Evolutionary conservation across 2,329 filamentous ascomycete genomes (phyloP).

Genomic region (Chlorencoelia australis): DNA sequence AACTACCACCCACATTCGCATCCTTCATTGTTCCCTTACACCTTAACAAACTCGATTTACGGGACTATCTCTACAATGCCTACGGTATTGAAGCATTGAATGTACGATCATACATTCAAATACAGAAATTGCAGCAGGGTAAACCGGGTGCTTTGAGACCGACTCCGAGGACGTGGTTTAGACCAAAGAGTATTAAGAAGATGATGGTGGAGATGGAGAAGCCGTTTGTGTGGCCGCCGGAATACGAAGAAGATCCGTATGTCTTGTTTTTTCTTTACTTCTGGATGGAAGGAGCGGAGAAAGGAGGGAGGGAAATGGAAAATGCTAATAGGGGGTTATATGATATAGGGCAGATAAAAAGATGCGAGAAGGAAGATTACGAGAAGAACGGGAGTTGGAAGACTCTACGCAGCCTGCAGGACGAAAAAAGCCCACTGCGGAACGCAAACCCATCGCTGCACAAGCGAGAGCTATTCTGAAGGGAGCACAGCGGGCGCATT

Average conservation of each 20-base stretch:
- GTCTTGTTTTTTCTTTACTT: slow-evolving; percentile 22
- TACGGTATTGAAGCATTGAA: slow-evolving; percentile 66
- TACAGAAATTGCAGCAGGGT: slow-evolving; percentile 50
- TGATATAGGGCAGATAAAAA: not conserved
- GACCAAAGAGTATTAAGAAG: slow-evolving; percentile 68
- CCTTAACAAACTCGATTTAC: slow-evolving; percentile 93
- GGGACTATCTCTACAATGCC: slow-evolving; percentile 83
- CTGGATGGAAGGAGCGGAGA: not conserved
- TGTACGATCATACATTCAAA: slow-evolving; percentile 73
- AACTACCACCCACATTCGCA: slow-evolving; percentile 69
- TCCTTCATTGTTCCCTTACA: slow-evolving; percentile 83
- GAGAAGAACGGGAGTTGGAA: slow-evolving; percentile 16
- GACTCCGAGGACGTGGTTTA: slow-evolving; percentile 47
- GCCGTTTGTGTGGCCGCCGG: slow-evolving; percentile 81
- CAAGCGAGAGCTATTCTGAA: slow-evolving; percentile 54
- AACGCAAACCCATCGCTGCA: slow-evolving; percentile 38
- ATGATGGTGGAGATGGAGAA: slow-evolving; percentile 88
- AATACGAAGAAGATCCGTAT: slow-evolving; percentile 51
- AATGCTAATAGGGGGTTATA: too few relatives aligned
- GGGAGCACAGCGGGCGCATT: slow-evolving; percentile 50
- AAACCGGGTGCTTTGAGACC: slow-evolving; percentile 30
- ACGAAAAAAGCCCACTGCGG: slow-evolving; percentile 24
- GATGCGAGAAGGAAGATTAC: not conserved
- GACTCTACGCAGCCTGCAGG: slow-evolving; percentile 22
- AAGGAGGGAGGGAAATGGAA: slow-evolving; percentile 10